Evolutionary conservation across 257 asterid species (phyloP).

Genomic region (Thymus mandschuricus): DNA sequence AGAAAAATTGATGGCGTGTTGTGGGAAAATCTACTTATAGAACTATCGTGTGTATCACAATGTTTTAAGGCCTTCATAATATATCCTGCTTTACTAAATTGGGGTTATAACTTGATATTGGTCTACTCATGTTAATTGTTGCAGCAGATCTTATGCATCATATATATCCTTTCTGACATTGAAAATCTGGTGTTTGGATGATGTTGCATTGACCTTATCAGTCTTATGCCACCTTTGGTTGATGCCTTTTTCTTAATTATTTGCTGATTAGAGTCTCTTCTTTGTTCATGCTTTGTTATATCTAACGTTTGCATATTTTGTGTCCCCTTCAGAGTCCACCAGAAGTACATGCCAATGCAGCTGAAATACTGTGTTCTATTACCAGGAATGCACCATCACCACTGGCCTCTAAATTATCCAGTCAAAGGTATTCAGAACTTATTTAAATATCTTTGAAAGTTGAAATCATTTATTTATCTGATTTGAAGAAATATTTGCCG

Average conservation of each 20-base stretch:
- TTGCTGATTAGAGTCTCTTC: slow-evolving; percentile 13
- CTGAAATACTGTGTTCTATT: slow-evolving; percentile 89
- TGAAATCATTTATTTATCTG: neutral
- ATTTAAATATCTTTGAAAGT: slow-evolving; percentile 12
- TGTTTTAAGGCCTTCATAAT: neutral
- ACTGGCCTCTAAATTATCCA: slow-evolving; percentile 79
- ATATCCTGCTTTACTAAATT: neutral
- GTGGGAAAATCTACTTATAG: neutral
- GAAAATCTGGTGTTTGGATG: slow-evolving; percentile 3
- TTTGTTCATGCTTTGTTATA: neutral
- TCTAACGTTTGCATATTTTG: slow-evolving; percentile 22
- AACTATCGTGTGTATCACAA: neutral
- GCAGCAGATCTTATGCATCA: neutral
- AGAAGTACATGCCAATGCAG: slow-evolving; percentile 95
- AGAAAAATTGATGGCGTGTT: no score
- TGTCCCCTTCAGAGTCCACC: slow-evolving; percentile 64
- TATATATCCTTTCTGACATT: neutral
- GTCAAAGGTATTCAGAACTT: slow-evolving; percentile 68
- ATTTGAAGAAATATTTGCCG: slow-evolving; percentile 15
- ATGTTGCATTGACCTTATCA: slow-evolving; percentile 3
- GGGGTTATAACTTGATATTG: neutral
- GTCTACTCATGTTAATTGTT: neutral
- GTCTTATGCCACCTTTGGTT: neutral
- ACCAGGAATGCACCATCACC: slow-evolving; percentile 90
- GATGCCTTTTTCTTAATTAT: neutral